Evolutionary conservation across 371 early-diverging fungal genomes (phyloP).

Genomic region (Batkoa obscura): DNA sequence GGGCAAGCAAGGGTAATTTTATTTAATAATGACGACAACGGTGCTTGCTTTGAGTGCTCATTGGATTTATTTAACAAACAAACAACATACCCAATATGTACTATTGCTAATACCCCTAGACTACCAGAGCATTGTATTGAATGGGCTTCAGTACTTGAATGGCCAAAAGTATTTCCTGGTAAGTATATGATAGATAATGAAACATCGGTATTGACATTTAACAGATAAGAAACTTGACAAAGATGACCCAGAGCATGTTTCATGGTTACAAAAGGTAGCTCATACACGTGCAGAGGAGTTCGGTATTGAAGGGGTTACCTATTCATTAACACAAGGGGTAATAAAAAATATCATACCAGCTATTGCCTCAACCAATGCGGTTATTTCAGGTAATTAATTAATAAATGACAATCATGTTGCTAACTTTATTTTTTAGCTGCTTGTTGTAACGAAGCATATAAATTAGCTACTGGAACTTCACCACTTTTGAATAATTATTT

Average conservation of each 20-base stretch:
- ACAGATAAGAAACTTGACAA: constrained; percentile 63
- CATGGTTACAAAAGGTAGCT: constrained; percentile 70
- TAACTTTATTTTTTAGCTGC: constrained; percentile 28
- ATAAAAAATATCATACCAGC: constrained; percentile 70
- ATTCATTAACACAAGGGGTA: constrained; percentile 85
- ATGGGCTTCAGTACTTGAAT: constrained; percentile 73
- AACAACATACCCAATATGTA: constrained; percentile 41
- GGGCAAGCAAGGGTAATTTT: constrained; percentile 86
- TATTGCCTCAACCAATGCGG: constrained; percentile 55
- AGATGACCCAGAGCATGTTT: constrained; percentile 78
- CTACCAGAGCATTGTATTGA: constrained; percentile 79
- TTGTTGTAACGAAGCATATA: constrained; percentile 87
- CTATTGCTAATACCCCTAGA: constrained; percentile 66
- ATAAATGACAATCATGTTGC: not conserved
- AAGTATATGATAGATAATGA: not conserved
- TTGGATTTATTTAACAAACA: constrained; percentile 49
- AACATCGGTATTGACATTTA: not conserved
- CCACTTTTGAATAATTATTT: constrained; percentile 76
- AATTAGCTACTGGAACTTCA: constrained; percentile 59
- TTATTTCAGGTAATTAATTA: constrained; percentile 24
- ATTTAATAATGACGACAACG: constrained; percentile 30
- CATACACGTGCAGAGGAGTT: constrained; percentile 48
- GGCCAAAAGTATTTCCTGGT: constrained; percentile 43
- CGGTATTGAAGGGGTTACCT: constrained; percentile 76
- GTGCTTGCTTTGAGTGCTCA: constrained; percentile 71